A percentile compares a stretch with the other conserved stretches of the same genome.
Evolutionary conservation across 2,329 filamentous ascomycete genomes (phyloP).

Genomic region (Dryadomyces sulphureus): DNA sequence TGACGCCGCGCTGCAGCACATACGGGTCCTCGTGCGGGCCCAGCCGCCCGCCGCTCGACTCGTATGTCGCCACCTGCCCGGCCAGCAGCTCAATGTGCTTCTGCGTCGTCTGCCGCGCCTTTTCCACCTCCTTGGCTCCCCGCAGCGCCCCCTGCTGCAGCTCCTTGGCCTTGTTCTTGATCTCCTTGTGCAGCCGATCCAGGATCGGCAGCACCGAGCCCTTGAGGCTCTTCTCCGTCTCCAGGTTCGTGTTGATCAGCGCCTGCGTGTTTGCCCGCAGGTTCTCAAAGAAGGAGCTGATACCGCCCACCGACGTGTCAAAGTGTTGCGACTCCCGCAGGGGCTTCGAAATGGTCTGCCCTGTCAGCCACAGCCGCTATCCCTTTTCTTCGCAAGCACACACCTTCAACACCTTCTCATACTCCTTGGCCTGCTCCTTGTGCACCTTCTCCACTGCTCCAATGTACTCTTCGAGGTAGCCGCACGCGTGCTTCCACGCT

Average conservation of each 20-base stretch:
- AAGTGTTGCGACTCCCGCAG: conserved; percentile 88
- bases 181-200: conserved; percentile 82
- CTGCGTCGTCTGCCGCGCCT: conserved; percentile 71
- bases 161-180: conserved; percentile 94
- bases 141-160: conserved; percentile 68
- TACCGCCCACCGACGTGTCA: conserved; percentile 72
- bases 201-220: conserved; percentile 75
- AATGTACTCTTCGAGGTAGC: conserved; percentile 84
- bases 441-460: conserved; percentile 74
- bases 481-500: conserved; percentile 92
- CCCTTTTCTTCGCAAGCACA: too few relatives aligned
- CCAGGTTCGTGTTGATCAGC: conserved; percentile 73
- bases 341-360: conserved; percentile 66
- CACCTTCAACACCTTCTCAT: conserved; percentile 85
- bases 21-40: conserved; percentile 73
- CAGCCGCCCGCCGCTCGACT: conserved; percentile 58
- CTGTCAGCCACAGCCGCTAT: too few relatives aligned
- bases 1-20: conserved; percentile 64
- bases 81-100: conserved; percentile 93
- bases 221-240: conserved; percentile 85
- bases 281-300: conserved; percentile 87
- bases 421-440: conserved; percentile 77
- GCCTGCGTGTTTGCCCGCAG: conserved; percentile 85
- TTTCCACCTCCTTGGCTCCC: conserved; percentile 80
- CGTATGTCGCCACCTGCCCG: conserved; percentile 67